phyloP scores from a whole-genome alignment of 805 yeast species.

The Cephaloascus fragrans region DNA sequence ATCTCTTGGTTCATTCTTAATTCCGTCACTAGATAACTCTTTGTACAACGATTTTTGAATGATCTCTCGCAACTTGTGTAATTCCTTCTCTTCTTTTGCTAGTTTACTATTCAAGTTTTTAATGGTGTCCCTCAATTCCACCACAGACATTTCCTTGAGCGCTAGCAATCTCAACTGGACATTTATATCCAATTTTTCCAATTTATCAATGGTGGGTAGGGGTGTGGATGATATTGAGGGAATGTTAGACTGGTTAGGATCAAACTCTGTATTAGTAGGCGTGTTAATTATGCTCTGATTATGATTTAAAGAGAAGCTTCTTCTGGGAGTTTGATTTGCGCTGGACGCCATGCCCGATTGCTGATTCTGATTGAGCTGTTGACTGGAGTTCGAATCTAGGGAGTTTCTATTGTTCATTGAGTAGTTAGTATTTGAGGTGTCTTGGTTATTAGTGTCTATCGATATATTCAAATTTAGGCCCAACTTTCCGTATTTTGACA shows the following conservation, averaged over 20 bases:
- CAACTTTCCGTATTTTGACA: neutral
- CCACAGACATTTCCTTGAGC: conserved; percentile 31
- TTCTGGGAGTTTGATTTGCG: neutral
- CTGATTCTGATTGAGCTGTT: neutral
- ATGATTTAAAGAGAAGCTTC: neutral
- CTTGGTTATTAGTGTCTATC: neutral
- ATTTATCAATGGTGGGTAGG: neutral
- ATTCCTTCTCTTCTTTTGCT: conserved; percentile 19
- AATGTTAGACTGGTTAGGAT: neutral
- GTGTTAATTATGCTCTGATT: neutral
- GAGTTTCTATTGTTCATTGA: neutral
- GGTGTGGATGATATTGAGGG: neutral
- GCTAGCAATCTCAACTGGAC: conserved; percentile 33
- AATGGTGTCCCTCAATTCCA: conserved; percentile 29
- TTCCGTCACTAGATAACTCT: conserved; percentile 12
- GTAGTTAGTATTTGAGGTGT: neutral
- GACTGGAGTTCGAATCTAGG: neutral
- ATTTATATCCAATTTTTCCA: conserved; percentile 16
- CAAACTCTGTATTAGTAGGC: neutral
- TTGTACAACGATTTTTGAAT: conserved; percentile 28
- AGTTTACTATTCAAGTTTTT: conserved; percentile 14
- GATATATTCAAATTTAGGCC: neutral
- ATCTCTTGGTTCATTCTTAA: conserved; percentile 13
- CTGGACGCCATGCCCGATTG: no score
- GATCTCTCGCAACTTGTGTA: conserved; percentile 21